Base-by-base conservation (phyloP, 805 yeast species). In the Candida mattraensis region DNA sequence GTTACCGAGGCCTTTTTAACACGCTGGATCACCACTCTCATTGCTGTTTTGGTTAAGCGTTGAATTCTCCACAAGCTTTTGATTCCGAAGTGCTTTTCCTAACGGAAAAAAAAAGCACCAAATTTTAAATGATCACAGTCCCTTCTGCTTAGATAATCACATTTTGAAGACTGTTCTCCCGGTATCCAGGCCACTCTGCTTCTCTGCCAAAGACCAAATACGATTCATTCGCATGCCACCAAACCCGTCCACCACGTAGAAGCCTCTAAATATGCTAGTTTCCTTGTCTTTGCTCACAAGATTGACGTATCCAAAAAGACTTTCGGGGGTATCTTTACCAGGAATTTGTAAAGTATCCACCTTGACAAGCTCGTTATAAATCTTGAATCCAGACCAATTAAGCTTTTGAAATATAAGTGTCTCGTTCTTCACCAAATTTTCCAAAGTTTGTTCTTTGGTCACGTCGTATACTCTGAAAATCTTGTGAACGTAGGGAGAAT, bases 11-110 rank as follows among this genome's bases (percentile, higher is more conserved):
- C 98, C 30, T 74, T 71, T 43, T 83, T 85, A 5, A 91, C 98
- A 53, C 85, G 78, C 56, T 93, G 99, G 21, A 93, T 76, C 1
- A 93, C 96, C 3, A 89, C 87, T 58, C 80, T 82, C 99, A 91
- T 91, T 18, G 30, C 11, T 18, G 20, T 13, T 15, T 14, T 24
- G 17, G 6, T n/a, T n/a, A n/a, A n/a, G n/a, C n/a, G n/a, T n/a
- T n/a, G n/a, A n/a, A n/a, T n/a, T n/a, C n/a, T n/a, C n/a, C n/a
- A n/a, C n/a, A n/a, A n/a, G n/a, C n/a, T n/a, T n/a, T n/a, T n/a
- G n/a, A n/a, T n/a, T n/a, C n/a, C n/a, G n/a, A n/a, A n/a, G 10
- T 19, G 14, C 16, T n/a, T 15, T 7, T 8, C 13, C 13, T 12
- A 15, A 23, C 17, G 21, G 18, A 22, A 28, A 28, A 21, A 15